Base-by-base conservation (phyloP, 2,329 filamentous ascomycete genomes). In the Nemania serpens region DNA sequence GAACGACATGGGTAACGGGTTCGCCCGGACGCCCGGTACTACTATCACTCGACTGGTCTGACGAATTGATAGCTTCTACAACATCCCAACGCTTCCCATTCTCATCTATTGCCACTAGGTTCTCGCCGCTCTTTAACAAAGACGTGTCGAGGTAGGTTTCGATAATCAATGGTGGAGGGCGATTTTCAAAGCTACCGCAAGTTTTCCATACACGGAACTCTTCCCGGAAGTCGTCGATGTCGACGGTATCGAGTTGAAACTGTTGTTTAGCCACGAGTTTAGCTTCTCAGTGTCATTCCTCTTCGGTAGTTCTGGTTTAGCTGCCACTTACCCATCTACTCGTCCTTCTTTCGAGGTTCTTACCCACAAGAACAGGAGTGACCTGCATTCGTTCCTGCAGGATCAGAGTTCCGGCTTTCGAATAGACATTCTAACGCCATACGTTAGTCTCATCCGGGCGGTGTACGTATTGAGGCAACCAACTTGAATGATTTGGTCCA, bases 161-260 rank as follows among this genome's bases (percentile, higher is more conserved):
- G 71, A 99, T 91, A 66, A 96, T 85, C 73, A 99, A 81, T 2
- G 93, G 89, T 39, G 91, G 89, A 37, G 95, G 95, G 61, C 85
- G 87, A 69, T 90, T 89, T 52, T 91, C 87, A 65, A 90, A 84
- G 61, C 90, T 86, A 74, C 94, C 90, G 72, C 90, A 91, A 47
- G 81, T 84, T 75, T 89, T 94, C 93, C 93, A 99, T 59, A 86
- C 82, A 69, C 84, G 84, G 64, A 98, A 84, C 66, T 95, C 90
- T 66, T 96, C 89, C 70, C 85, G 83, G 72, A 97, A 93, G 62
- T 91, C 88, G 72, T 97, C 91, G 65, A 94, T 94, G 70, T 99
- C 95, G 69, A 96, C 91, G 46, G 97, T 89, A 68, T 97, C 90
- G 68, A 97, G 88, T 80, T 97, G 96, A 78, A 97, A 99, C 95